These are phyloP conservation scores for Rhodotorula sphaerocarpa DNA, from an alignment of 768 basidiomycete genomes.

Conservation along the genomic window DNA sequence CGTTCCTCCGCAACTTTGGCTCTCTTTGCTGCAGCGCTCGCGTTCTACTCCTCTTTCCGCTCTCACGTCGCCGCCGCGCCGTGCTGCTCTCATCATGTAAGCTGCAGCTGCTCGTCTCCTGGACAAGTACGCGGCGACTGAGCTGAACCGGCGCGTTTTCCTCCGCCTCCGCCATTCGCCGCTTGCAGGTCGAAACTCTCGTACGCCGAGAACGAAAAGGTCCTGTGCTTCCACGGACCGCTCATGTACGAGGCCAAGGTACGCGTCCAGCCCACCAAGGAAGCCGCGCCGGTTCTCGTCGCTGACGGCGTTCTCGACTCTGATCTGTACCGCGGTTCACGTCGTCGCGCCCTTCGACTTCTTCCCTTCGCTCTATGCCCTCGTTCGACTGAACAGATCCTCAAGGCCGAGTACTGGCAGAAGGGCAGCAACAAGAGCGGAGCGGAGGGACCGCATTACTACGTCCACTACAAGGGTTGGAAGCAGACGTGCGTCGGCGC, in stretches of 20 bases:
- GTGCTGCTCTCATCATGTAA: no score
- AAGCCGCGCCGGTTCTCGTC: no score
- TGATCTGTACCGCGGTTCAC: neutral
- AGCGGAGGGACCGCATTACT: slow-evolving; percentile 66
- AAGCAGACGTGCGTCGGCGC: slow-evolving; percentile 87
- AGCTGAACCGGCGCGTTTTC: no score
- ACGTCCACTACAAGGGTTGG: slow-evolving; percentile 99
- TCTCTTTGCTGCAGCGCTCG: no score
- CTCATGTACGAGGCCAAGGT: slow-evolving; percentile 89
- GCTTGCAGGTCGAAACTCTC: slow-evolving; percentile 37
- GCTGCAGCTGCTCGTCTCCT: no score
- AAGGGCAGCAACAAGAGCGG: slow-evolving; percentile 24
- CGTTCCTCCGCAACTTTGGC: no score
- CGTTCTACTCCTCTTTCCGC: no score
- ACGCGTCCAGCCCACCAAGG: slow-evolving; percentile 15
- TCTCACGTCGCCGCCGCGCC: no score
- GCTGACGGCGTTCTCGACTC: no score
- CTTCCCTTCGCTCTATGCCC: no score
- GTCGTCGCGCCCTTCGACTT: neutral
- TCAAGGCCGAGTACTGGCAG: slow-evolving; percentile 31
- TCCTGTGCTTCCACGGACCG: slow-evolving; percentile 89
- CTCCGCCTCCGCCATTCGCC: no score
- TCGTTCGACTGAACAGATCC: slow-evolving; percentile 5
- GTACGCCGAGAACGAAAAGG: slow-evolving; percentile 62
- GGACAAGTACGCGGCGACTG: no score